Evolutionary conservation across 805 yeast genomes (phyloP).

Genomic region (Cyberlindnera mycetangii): DNA sequence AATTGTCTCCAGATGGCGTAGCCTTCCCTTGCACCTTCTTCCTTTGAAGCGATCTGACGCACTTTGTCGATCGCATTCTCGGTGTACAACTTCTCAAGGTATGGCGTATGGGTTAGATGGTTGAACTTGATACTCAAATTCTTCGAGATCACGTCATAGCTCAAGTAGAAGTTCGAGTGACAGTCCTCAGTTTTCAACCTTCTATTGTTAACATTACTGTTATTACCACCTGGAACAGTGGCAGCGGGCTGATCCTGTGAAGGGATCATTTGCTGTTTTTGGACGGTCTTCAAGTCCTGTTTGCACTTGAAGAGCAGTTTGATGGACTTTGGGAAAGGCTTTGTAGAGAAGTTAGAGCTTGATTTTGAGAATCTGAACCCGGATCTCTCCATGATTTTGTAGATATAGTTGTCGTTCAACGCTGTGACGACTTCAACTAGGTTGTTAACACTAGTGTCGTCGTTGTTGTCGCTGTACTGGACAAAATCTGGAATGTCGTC

Average conservation of each 20-base stretch:
- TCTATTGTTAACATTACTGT: conserved; percentile 9
- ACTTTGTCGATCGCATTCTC: conserved; percentile 17
- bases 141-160: conserved; percentile 24
- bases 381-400: conserved; percentile 20
- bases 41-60: conserved; percentile 8
- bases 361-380: conserved; percentile 26
- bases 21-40: conserved; percentile 10
- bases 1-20: conserved; percentile 7
- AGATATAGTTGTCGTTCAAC: conserved; percentile 17
- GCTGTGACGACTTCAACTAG: conserved; percentile 16
- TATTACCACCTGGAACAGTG: conserved; percentile 9
- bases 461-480: conserved; percentile 5
- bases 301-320: conserved; percentile 26
- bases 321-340: conserved; percentile 25
- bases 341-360: conserved; percentile 21
- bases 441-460: conserved; percentile 10
- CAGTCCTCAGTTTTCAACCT: conserved; percentile 27
- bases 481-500: conserved; percentile 21
- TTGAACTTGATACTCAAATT: conserved; percentile 23
- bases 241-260: conserved; percentile 3
- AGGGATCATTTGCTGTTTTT: conserved; percentile 13
- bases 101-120: conserved; percentile 23
- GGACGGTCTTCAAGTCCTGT: conserved; percentile 26
- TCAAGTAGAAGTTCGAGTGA: conserved; percentile 23
- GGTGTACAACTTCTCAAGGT: conserved; percentile 23